Conservation (phyloP, 1,139 yeast genomes). For the Meyerozyma smithsonii region DNA sequence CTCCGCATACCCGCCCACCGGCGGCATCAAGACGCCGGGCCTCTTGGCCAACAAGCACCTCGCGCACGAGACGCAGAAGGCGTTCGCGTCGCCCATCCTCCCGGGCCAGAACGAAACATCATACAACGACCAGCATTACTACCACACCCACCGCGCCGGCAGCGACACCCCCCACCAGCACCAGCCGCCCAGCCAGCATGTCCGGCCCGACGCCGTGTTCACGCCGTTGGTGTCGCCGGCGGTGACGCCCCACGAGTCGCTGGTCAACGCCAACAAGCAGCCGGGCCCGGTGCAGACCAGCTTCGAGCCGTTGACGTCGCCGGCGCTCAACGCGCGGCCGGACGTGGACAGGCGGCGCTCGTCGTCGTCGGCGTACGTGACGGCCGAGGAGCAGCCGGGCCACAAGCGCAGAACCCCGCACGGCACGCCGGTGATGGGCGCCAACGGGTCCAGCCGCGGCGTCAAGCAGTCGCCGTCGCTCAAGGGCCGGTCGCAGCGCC, state of each 20-base stretch:
- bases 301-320: conserved; percentile 56
- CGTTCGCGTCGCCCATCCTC: conserved; percentile 35
- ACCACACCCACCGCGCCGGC: conserved; percentile 26
- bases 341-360: conserved; percentile 28
- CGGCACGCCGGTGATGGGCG: conserved; percentile 41
- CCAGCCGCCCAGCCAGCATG: conserved; percentile 23
- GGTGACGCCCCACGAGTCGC: conserved; percentile 56
- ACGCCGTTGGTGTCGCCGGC: conserved; percentile 79
- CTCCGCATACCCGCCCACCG: conserved; percentile 14
- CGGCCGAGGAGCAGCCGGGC: conserved; percentile 20
- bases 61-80: conserved; percentile 5
- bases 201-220: conserved; percentile 49
- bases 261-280: conserved; percentile 19
- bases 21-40: conserved; percentile 14
- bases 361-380: conserved; percentile 31
- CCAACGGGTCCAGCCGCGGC: conserved; percentile 15
- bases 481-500: conserved; percentile 12
- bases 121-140: conserved; percentile 40
- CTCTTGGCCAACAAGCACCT: conserved; percentile 7
- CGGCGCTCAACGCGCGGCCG: conserved; percentile 53
- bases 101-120: conserved; percentile 44
- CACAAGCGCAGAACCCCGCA: conserved; percentile 44
- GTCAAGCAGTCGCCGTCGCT: conserved; percentile 20
- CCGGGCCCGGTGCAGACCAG: conserved; percentile 30
- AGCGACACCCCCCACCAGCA: conserved; percentile 9